Base-by-base conservation (phyloP, 2,329 filamentous ascomycete genomes). In the Cladophialophora carrionii region DNA sequence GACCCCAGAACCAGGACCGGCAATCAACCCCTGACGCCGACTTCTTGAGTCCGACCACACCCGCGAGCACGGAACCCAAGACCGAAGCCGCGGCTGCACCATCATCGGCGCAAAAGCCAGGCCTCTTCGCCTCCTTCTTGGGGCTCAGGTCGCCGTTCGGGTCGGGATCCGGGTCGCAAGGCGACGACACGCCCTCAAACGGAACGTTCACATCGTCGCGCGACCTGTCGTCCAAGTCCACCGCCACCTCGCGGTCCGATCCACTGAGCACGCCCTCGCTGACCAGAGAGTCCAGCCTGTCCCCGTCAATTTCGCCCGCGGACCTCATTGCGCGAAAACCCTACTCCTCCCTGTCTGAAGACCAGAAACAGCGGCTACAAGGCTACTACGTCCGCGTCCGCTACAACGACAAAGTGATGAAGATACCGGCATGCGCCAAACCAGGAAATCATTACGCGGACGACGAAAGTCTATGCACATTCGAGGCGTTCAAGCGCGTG, bases 401-500 rank as follows among this genome's bases (percentile, higher is more conserved):
- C 57, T 99, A 96, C 78, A 99, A 99, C 72, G 95, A 98, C 76
- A 83, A 84, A 60, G 85, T 92, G 3, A 86, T 98, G 74, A 86
- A 84, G 14, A 83, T 99, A 20, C 94, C 94, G 0, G 93, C 91
- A 2, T 99, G 95, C 77, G 87, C 84, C 70, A 78, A 83, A 9
- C 78, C 82, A 0, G 91, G 92, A 6, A 96, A 93, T 66, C 95
- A 99, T 78, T 82, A 96, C 2, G 86, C 91, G 0, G 92, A 92
- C 0, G 90, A 98, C 71, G 88, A 92, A 71, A 90, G 87, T 29
- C 94, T 98, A 73, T 99, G 95, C 78, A 98, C 94, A 0, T 78
- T 99, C 72, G 87, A 90, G 63, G 92, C 94, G 0, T 99, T 99
- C 83, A 98, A 98, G 78, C 82, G 86, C 58, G 91, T 97, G 62